Evolutionary conservation across 129 eudicot species (phyloP).

Genomic region (Logfia minima): DNA sequence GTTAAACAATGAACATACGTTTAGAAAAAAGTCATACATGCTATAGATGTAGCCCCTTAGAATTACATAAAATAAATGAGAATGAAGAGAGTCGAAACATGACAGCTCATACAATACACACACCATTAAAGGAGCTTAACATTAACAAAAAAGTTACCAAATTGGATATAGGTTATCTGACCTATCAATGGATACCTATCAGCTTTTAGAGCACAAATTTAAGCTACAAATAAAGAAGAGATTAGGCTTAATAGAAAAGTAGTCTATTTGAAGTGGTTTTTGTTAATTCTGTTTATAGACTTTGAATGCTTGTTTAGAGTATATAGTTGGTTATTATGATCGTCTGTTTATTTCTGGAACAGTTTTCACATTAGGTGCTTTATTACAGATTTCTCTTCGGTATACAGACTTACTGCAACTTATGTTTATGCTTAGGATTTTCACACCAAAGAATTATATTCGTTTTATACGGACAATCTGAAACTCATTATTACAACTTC

Average conservation of each 20-base stretch:
- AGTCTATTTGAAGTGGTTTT: constrained; percentile 23
- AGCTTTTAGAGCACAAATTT: neutral
- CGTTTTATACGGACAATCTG: neutral
- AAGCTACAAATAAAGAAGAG: neutral
- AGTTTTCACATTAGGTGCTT: neutral
- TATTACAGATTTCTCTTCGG: no score
- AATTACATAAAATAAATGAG: neutral
- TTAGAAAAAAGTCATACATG: neutral
- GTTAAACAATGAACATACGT: neutral
- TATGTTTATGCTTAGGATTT: no score
- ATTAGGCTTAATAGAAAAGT: neutral
- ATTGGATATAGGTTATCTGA: neutral
- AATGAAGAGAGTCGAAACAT: neutral
- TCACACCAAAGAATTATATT: neutral
- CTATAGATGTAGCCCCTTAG: neutral
- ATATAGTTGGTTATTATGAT: neutral
- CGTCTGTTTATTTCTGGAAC: neutral
- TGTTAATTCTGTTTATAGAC: constrained; percentile 36
- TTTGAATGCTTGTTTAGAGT: constrained; percentile 38
- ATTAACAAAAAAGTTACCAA: neutral
- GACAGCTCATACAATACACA: neutral
- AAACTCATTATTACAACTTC: neutral
- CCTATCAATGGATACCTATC: neutral
- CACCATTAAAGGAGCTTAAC: neutral
- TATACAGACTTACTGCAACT: neutral